A percentile compares a stretch with the other conserved stretches of the same genome.
phyloP scores from a whole-genome alignment of 2,329 filamentous ascomycete genomes.

The Talaromyces rugulosus region DNA sequence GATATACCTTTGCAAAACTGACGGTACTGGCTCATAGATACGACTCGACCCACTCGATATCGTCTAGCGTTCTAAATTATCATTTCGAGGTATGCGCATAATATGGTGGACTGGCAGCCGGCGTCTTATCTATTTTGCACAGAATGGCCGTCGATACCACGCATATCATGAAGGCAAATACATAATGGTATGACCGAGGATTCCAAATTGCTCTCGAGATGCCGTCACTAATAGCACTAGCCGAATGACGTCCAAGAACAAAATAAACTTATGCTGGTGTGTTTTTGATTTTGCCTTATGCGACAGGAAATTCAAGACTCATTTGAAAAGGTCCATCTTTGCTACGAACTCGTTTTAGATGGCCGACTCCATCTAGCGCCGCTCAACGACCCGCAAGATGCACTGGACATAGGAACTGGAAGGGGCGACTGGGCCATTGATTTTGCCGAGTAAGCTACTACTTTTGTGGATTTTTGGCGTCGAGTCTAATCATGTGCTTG shows the following conservation, averaged over 20 bases:
- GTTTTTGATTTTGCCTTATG: not conserved
- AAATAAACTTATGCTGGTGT: slow-evolving; percentile 14
- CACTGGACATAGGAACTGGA: slow-evolving; percentile 15
- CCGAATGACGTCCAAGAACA: slow-evolving; percentile 16
- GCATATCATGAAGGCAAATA: slow-evolving; percentile 16
- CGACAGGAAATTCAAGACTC: not conserved
- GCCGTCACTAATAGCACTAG: slow-evolving; percentile 1
- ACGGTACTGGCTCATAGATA: not conserved
- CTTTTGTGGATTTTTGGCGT: not conserved
- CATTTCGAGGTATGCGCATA: slow-evolving; percentile 13
- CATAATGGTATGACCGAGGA: slow-evolving; percentile 12
- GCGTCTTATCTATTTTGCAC: not conserved
- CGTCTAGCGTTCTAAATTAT: slow-evolving; percentile 15
- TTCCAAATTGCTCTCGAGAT: not conserved
- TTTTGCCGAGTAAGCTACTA: slow-evolving; percentile 11
- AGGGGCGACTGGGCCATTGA: slow-evolving; percentile 16
- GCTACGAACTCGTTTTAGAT: slow-evolving; percentile 13
- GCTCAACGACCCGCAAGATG: slow-evolving; percentile 11
- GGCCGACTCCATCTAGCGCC: slow-evolving; percentile 14
- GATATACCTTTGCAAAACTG: not conserved
- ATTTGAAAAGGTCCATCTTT: slow-evolving; percentile 10
- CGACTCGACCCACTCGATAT: slow-evolving; percentile 14
- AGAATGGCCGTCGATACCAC: slow-evolving; percentile 16
- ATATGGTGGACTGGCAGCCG: not conserved
- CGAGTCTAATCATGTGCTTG: not conserved